Base-by-base conservation (phyloP, 805 yeast species). In the Candida qinlingensis region DNA sequence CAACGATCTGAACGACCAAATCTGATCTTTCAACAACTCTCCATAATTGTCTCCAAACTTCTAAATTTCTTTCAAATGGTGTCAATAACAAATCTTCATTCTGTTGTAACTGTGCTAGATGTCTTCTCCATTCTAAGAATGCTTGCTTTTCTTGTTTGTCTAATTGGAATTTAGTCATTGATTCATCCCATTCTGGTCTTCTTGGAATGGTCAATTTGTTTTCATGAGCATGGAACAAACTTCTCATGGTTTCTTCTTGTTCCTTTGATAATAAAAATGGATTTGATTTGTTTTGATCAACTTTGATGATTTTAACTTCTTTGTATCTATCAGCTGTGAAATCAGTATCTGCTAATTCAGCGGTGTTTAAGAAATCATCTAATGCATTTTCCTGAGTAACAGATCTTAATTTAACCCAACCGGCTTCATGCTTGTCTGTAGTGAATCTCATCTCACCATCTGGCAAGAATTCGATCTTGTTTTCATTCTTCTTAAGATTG, bases 41-140 rank as follows among this genome's bases (percentile, higher is more conserved):
- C 99, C 99, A 94, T 55, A 94, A 73, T 69, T 94, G 99, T 64
- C 94, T 83, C 99, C 99, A 94, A 50, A 94, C 97, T 74, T 92
- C 97, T 54, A 94, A 74, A 65, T 94, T 94, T 72, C 99, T 81
- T 72, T 94, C 99, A 63, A 92, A 94, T 5, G 99, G 99, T 0
- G 99, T 94, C 64, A 94, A 75, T 50, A 91, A 72, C 59, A 94
- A 73, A 65, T 92, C 96, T 55, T 89, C 81, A 57, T 77, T 78
- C 65, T 92, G 96, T 54, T 91, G 95, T 48, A 94, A 72, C 40
- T 76, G 67, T 0, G 99, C 99, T 52, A 94, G 75, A 44, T 82
- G 83, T 63, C 98, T 76, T 71, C 99, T 81, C 99, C 99, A 94
- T 31, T 87, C 85, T 60, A 94, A 75, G 62, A 94, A 94, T 1